Evolutionary conservation across 2,329 filamentous ascomycete genomes (phyloP), one percentile per base, ranked within the genome.

Genomic region (Fusarium redolens): DNA sequence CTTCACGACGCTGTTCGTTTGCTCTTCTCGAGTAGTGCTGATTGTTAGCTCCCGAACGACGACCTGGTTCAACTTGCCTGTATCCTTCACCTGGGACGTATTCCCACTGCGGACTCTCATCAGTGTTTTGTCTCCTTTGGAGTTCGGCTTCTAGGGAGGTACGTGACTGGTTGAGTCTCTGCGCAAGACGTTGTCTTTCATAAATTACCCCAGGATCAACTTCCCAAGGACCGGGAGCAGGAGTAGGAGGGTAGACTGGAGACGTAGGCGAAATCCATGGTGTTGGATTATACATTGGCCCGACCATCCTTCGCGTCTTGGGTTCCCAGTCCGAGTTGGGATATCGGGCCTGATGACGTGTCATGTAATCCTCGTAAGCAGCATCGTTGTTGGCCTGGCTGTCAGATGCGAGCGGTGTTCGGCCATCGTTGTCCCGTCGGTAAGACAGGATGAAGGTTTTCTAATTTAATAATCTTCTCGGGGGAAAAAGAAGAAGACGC

Each of bases 131-230:
- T 18, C 47, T 7, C 14, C 1, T 33, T 33, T 25, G 47, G n/a
- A 8, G 30, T 33, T 33, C 47, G 17, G 22, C 30, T 33, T 15
- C 25, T 18, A 12, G n/a, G 5, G 8, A 18, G 14, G 11, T 15
- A 2, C 10, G 15, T 14, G n/a, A n/a, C 7, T 7, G 17, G 17
- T 4, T 11, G 3, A 4, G 7, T 9, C 17, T 20, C 4, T 17
- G n/a, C n/a, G 6, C 8, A 25, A 35, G 8, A 11, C 17, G 48
- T 8, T 20, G 2, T 35, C 48, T 13, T 25, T 20, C n/a, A 22
- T 17, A 25, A 25, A 51, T 11, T 20, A 35, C 30, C 18, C 3
- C 14, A 35, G 31, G 48, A 25, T 35, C 31, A 51, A 35, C 22
- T 7, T 20, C 6, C 15, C n/a, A 18, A 9, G 35, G n/a, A 17